Evolutionary conservation across 306 rosid genomes (phyloP).

Genomic region (Urtica urens): DNA sequence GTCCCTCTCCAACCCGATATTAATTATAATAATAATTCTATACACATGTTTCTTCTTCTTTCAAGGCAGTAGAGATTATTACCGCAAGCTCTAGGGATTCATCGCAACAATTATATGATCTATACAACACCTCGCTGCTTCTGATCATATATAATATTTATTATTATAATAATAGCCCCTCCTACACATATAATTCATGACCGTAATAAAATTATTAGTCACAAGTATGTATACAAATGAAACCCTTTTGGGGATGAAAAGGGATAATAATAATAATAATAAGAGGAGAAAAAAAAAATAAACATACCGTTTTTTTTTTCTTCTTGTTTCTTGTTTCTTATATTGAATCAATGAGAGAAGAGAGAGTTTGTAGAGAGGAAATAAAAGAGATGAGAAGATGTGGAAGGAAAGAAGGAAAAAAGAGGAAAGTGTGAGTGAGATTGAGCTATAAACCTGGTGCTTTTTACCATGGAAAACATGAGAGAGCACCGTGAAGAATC

Average conservation of each 20-base stretch:
- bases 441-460: conserved; percentile 57
- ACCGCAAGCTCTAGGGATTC: no score
- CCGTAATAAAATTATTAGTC: no score
- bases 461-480: conserved; percentile 44
- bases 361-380: neutral
- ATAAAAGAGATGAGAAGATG: conserved; percentile 1
- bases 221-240: no score
- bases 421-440: conserved; percentile 34
- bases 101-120: neutral
- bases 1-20: no score
- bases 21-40: neutral
- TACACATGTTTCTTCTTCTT: neutral
- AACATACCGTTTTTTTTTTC: no score
- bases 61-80: no score
- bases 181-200: no score
- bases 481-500: no score
- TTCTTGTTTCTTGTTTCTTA: no score
- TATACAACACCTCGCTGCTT: neutral
- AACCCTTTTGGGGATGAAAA: neutral
- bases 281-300: no score
- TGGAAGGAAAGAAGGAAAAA: conserved; percentile 13
- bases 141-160: neutral
- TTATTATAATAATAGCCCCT: no score
- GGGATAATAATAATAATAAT: no score
- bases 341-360: neutral